These are phyloP conservation scores for Coleophoma cylindrospora DNA, from an alignment of 2,329 filamentous ascomycete species.

Conservation along the genomic window DNA sequence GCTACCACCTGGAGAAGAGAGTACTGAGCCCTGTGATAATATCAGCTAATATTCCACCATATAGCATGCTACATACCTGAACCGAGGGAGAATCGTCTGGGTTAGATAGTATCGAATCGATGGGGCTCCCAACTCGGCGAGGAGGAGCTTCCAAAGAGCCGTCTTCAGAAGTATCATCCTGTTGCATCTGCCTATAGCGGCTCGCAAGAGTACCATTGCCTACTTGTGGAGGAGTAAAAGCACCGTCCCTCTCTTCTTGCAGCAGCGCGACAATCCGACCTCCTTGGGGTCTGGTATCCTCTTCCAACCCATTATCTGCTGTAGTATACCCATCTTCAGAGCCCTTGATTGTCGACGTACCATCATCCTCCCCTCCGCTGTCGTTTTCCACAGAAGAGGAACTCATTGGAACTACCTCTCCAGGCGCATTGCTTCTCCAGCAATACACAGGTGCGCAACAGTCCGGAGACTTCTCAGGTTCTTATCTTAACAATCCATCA, in stretches of 20 bases:
- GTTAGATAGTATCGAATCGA: conserved; percentile 64
- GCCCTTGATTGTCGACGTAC: conserved; percentile 35
- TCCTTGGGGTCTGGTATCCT: conserved; percentile 18
- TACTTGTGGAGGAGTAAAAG: conserved; percentile 18
- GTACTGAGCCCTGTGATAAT: conserved; percentile 47
- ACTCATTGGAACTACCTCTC: conserved; percentile 53
- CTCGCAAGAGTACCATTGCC: conserved; percentile 28
- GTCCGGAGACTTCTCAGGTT: conserved; percentile 15
- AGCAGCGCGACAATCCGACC: conserved; percentile 20
- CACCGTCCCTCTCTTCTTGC: conserved; percentile 21
- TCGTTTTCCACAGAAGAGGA: conserved; percentile 59
- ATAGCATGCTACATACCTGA: conserved; percentile 48
- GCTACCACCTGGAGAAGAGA: conserved; percentile 68
- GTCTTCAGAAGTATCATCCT: conserved; percentile 44
- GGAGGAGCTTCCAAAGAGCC: conserved; percentile 49
- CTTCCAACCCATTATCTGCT: conserved; percentile 37
- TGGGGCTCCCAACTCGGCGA: conserved; percentile 58
- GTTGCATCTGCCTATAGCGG: conserved; percentile 23
- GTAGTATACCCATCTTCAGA: conserved; percentile 29
- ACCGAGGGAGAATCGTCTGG: conserved; percentile 83
- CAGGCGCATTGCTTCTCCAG: conserved; percentile 24
- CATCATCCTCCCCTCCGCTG: conserved; percentile 53
- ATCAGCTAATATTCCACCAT: conserved; percentile 21
- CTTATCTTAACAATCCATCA: conserved; percentile 15
- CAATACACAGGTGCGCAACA: conserved; percentile 20